Percentiles rank a stretch among this genome's conserved stretches.
phyloP scores from a whole-genome alignment of 2,329 filamentous ascomycete genomes.

The Verticillium alfalfae region DNA sequence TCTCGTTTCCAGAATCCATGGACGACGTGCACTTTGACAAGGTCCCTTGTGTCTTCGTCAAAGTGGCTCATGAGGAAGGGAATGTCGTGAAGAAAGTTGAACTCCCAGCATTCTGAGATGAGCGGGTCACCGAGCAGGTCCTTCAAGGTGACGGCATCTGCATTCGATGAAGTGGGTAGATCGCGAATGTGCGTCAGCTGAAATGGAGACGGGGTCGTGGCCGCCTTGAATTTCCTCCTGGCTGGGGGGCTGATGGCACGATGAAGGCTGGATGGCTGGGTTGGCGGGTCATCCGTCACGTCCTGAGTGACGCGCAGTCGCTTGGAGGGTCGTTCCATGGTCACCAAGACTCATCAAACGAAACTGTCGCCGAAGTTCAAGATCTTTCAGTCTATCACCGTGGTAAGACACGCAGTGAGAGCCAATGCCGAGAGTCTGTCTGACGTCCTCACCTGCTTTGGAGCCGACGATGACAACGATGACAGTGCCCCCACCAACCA shows the following conservation, averaged over 20 bases:
- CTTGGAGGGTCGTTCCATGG: conserved; percentile 25
- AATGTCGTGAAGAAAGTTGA: conserved; percentile 62
- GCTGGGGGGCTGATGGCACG: conserved; percentile 42
- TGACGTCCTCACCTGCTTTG: too few relatives aligned
- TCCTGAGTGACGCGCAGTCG: conserved; percentile 15
- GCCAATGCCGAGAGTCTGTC: neutral
- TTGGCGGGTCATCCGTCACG: neutral
- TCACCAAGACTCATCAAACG: neutral
- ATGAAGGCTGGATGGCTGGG: conserved; percentile 19
- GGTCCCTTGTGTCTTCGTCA: conserved; percentile 40
- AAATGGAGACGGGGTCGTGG: conserved; percentile 55
- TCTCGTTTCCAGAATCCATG: conserved; percentile 65
- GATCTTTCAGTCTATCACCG: neutral
- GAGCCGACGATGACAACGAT: too few relatives aligned
- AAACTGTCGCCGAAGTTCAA: neutral
- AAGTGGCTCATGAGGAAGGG: conserved; percentile 50
- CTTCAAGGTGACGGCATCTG: conserved; percentile 57
- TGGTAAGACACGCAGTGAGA: neutral
- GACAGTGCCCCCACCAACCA: too few relatives aligned
- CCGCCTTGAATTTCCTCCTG: conserved; percentile 20
- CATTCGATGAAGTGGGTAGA: conserved; percentile 53
- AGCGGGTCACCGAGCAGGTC: conserved; percentile 71
- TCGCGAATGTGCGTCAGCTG: conserved; percentile 66
- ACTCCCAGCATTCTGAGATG: conserved; percentile 67
- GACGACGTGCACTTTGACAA: conserved; percentile 49